Base-by-base conservation (phyloP, 2,329 filamentous ascomycete species). In the Xylariomycetidae sp. region DNA sequence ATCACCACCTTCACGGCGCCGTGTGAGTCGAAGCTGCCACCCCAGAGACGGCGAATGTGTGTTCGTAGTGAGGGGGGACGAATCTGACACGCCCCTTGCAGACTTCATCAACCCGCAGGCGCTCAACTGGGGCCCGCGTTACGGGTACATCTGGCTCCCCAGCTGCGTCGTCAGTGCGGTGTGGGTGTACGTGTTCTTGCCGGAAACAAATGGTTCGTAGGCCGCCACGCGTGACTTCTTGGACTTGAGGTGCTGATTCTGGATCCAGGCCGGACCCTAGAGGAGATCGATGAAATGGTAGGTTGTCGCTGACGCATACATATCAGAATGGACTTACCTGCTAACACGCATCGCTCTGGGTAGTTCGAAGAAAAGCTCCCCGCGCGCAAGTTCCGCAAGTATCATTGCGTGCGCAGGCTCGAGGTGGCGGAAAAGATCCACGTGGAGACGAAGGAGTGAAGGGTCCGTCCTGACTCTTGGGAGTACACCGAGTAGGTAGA, bases 1-100 rank as follows among this genome's bases (percentile, higher is more conserved):
- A 56, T 67, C 7, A 65, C 66, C 0, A 69, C 67, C 0, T 73
- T 72, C 42, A 72, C 69, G 0, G 67, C 68, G 5, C 69, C 68
- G 2, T 73, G 44, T 47, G 40, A 43, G 44, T 34, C n/a, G 12
- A 13, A 13, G 12, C 12, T 13, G n/a, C n/a, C n/a, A n/a, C n/a
- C n/a, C n/a, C n/a, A n/a, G n/a, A n/a, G n/a, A n/a, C 10, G n/a
- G 34, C 10, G 4, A 10, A 13, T 23, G 12, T 31, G 12, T 25
- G 5, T 19, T n/a, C n/a, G 6, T 19, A 10, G 16, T 29, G 16
- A 16, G n/a, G 6, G 8, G 6, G 6, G 16, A 14, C 13, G 5
- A 16, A 7, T 16, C 12, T 17, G n/a, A 16, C n/a, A 6, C 16
- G 15, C n/a, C 6, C 5, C 7, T n/a, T 5, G 7, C 27, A 47